phyloP scores from a whole-genome alignment of 345 rosid genomes.

The Arabis alpina region DNA sequence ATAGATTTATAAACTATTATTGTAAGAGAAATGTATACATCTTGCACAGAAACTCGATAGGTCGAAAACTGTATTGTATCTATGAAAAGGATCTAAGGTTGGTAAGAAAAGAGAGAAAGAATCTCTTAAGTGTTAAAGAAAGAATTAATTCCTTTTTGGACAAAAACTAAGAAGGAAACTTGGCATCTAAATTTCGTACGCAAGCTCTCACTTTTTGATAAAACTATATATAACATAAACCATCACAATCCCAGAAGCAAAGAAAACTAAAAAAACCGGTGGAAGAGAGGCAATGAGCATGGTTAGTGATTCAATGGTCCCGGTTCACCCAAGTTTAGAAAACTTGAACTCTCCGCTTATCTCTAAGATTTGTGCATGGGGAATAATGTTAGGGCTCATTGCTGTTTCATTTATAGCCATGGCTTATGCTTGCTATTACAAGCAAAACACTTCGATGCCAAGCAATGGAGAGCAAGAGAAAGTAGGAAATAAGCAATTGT shows the following conservation, averaged over 20 bases:
- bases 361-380: constrained; percentile 56
- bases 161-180: constrained; percentile 40
- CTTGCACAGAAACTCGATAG: background rate
- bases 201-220: constrained; percentile 35
- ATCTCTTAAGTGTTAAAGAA: constrained; percentile 42
- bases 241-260: background rate
- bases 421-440: constrained; percentile 50
- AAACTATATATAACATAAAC: constrained; percentile 36
- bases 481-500: constrained; percentile 20
- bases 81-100: constrained; percentile 13
- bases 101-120: constrained; percentile 32
- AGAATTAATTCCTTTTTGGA: constrained; percentile 42
- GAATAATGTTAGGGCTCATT: constrained; percentile 54
- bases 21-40: background rate
- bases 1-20: background rate
- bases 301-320: constrained; percentile 40
- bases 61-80: background rate
- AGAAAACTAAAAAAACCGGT: constrained; percentile 19
- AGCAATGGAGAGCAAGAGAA: constrained; percentile 34
- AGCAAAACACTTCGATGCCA: constrained; percentile 5
- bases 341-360: constrained; percentile 55
- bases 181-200: constrained; percentile 34
- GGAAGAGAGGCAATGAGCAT: constrained; percentile 45
- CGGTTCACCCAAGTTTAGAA: constrained; percentile 28
- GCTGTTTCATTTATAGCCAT: constrained; percentile 50